A percentile compares a stretch with the other conserved stretches of the same genome.
Conservation (phyloP, 805 yeast species). For the Wickerhamiella slavikovae region DNA sequence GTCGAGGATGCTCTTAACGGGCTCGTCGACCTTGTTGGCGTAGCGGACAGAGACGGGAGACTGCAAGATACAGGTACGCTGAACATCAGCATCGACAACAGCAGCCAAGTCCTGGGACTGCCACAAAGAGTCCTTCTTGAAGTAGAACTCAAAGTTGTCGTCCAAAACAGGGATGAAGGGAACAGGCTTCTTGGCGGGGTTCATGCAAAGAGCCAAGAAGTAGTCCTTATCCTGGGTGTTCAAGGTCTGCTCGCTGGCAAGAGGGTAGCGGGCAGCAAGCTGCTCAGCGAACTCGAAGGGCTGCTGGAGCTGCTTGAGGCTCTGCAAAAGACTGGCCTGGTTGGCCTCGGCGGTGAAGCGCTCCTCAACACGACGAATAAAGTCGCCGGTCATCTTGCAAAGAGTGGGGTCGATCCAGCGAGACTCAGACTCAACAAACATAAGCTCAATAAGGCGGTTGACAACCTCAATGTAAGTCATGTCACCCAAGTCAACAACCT, state of each 20-base stretch:
- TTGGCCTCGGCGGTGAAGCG: conserved; percentile 45
- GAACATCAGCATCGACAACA: conserved; percentile 88
- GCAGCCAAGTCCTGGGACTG: conserved; percentile 95
- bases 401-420: conserved; percentile 80
- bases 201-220: conserved; percentile 65
- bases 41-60: conserved; percentile 97
- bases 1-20: conserved; percentile 79
- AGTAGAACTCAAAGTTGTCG: conserved; percentile 83
- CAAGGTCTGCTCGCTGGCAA: conserved; percentile 59
- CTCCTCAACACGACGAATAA: conserved; percentile 89
- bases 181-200: conserved; percentile 86
- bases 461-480: conserved; percentile 93
- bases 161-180: conserved; percentile 94
- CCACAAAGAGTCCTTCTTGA: conserved; percentile 98
- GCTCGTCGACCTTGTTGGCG: conserved; percentile 74
- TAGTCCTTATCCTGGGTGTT: conserved; percentile 90
- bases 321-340: conserved; percentile 47
- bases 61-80: conserved; percentile 95
- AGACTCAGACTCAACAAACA: conserved; percentile 56
- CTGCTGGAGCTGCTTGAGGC: conserved; percentile 35
- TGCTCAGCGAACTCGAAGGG: conserved; percentile 43
- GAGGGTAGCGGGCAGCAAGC: conserved; percentile 50
- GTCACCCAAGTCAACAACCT: conserved; percentile 78
- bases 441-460: conserved; percentile 64
- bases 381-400: conserved; percentile 71